Conservation (phyloP, 805 yeast species). For the Lipomyces japonicus region DNA sequence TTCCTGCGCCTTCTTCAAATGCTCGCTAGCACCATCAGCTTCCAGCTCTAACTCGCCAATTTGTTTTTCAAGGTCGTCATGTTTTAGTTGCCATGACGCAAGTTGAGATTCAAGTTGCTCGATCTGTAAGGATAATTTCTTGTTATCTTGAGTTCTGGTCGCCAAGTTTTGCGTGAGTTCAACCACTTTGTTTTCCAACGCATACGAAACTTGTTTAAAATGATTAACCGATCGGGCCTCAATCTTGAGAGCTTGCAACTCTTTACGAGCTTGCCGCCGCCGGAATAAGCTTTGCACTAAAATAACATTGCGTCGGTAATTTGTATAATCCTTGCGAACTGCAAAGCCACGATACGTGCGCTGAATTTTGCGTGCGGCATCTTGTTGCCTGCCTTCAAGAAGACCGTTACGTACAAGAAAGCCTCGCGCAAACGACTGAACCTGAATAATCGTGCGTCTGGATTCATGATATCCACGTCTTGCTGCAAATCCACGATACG, state of each 20-base stretch:
- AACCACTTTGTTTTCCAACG: conserved; percentile 95
- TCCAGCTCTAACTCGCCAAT: conserved; percentile 34
- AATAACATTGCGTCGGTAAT: conserved; percentile 54
- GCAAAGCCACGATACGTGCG: conserved; percentile 63
- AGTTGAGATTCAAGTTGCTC: conserved; percentile 38
- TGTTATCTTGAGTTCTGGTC: conserved; percentile 75
- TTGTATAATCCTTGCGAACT: conserved; percentile 53
- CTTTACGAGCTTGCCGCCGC: conserved; percentile 65
- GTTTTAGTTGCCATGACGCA: conserved; percentile 34
- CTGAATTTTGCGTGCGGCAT: conserved; percentile 72
- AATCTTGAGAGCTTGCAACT: conserved; percentile 60
- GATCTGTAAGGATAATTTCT: conserved; percentile 61
- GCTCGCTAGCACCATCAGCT: conserved; percentile 21
- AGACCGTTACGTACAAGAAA: conserved; percentile 51
- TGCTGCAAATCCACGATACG: conserved; percentile 38
- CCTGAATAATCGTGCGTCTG: conserved; percentile 48
- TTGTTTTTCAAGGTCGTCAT: conserved; percentile 30
- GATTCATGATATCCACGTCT: conserved; percentile 55
- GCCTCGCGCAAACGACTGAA: conserved; percentile 58
- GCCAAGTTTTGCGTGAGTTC: conserved; percentile 85
- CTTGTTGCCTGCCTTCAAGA: conserved; percentile 48
- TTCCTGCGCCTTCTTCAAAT: conserved; percentile 20
- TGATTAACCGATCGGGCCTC: conserved; percentile 92
- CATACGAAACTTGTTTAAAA: conserved; percentile 85
- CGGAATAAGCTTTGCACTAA: conserved; percentile 74